Evolutionary conservation across 345 rosid genomes (phyloP).

Genomic region (Acer campestre): DNA sequence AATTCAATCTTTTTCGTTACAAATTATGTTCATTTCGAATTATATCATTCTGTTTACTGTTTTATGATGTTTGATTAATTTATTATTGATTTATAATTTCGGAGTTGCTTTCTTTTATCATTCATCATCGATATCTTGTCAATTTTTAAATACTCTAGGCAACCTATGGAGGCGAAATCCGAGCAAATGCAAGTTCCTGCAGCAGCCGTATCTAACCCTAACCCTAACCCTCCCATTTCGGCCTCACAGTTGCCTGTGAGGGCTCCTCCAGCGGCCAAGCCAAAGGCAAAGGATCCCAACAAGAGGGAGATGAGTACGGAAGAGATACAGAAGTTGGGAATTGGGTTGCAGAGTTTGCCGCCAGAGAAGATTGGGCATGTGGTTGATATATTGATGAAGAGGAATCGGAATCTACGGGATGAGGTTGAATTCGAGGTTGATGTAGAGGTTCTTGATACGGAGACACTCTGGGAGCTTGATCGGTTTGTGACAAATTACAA

Average conservation of each 20-base stretch:
- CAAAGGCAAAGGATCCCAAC: constrained; percentile 80
- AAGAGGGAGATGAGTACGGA: constrained; percentile 75
- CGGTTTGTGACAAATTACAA: constrained; percentile 78
- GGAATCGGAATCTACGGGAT: constrained; percentile 64
- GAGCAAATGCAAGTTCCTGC: constrained; percentile 25
- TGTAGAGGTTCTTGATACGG: constrained; percentile 73
- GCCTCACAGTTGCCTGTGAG: constrained; percentile 38
- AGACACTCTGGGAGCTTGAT: constrained; percentile 86
- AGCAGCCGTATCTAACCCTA: constrained; percentile 19
- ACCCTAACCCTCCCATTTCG: constrained; percentile 2
- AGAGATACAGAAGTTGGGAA: constrained; percentile 68
- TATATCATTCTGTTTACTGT: too few species aligned
- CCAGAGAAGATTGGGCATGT: constrained; percentile 84
- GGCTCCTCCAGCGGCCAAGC: constrained; percentile 43
- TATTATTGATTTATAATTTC: too few species aligned
- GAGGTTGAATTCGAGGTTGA: constrained; percentile 85
- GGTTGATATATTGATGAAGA: constrained; percentile 69
- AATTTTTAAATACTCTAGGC: background rate
- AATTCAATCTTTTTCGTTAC: too few species aligned
- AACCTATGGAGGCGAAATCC: constrained; percentile 27
- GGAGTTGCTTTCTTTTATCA: too few species aligned
- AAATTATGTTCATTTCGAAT: too few species aligned
- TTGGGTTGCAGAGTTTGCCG: constrained; percentile 75
- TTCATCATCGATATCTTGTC: too few species aligned
- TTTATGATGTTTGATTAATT: too few species aligned